These are phyloP conservation scores for Leccinum subfulvum DNA, from an alignment of 1,284 basidiomycete species.

Conservation along the genomic window DNA sequence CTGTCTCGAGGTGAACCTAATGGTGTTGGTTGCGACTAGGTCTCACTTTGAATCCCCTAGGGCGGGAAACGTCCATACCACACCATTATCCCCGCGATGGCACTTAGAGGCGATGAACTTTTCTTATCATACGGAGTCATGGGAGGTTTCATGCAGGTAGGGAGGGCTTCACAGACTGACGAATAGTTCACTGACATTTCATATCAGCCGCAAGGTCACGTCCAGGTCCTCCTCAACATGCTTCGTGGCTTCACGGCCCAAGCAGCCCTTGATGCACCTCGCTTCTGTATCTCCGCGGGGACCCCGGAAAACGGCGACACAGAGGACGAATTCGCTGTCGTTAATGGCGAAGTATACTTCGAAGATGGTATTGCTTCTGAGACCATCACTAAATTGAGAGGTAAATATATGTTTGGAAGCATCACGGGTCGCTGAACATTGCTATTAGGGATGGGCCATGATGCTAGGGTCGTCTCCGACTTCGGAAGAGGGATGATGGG, in stretches of 20 bases:
- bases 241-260: slow-evolving; percentile 84
- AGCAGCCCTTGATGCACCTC: slow-evolving; percentile 85
- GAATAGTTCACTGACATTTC: background rate
- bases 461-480: slow-evolving; percentile 62
- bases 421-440: slow-evolving; percentile 9
- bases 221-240: slow-evolving; percentile 92
- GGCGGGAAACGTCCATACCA: slow-evolving; percentile 91
- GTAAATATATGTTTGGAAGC: slow-evolving; percentile 38
- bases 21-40: background rate
- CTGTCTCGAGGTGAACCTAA: slow-evolving; percentile 53
- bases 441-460: slow-evolving; percentile 79
- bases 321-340: slow-evolving; percentile 56
- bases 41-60: slow-evolving; percentile 31
- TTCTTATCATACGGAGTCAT: slow-evolving; percentile 91
- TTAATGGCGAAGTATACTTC: slow-evolving; percentile 83
- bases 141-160: slow-evolving; percentile 92
- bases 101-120: slow-evolving; percentile 76
- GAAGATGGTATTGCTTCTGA: slow-evolving; percentile 78
- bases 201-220: slow-evolving; percentile 81
- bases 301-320: slow-evolving; percentile 62
- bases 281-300: slow-evolving; percentile 93
- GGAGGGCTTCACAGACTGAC: slow-evolving; percentile 3
- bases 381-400: slow-evolving; percentile 59
- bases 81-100: slow-evolving; percentile 94
- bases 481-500: slow-evolving; percentile 75